Evolutionary conservation across 768 basidiomycete species (phyloP).

Genomic region (Fistulinella prunicolor): DNA sequence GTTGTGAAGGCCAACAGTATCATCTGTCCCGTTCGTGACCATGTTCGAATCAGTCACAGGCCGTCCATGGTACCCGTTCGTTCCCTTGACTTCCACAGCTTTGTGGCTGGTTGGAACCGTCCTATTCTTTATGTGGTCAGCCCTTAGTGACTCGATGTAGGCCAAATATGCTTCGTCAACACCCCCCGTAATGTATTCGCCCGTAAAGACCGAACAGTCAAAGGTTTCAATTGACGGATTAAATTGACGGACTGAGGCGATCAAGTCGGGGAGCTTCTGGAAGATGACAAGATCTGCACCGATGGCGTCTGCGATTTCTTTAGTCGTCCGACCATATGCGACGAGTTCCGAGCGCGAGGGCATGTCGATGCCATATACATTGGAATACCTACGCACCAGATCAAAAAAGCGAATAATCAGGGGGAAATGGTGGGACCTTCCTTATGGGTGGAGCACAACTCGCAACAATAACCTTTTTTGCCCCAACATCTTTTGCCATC

Average conservation of each 20-base stretch:
- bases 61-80: constrained; percentile 21
- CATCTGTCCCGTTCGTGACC: constrained; percentile 62
- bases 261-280: constrained; percentile 87
- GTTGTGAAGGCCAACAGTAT: constrained; percentile 80
- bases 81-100: constrained; percentile 35
- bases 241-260: constrained; percentile 80
- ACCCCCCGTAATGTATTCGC: constrained; percentile 93
- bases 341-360: constrained; percentile 93
- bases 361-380: constrained; percentile 99
- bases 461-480: constrained; percentile 92
- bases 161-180: constrained; percentile 81
- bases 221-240: constrained; percentile 75
- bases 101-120: constrained; percentile 29
- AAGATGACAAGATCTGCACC: constrained; percentile 96
- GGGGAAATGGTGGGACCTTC: constrained; percentile 33
- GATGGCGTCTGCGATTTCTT: constrained; percentile 74
- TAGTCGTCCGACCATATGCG: constrained; percentile 69
- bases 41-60: constrained; percentile 35
- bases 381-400: constrained; percentile 57
- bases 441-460: constrained; percentile 97
- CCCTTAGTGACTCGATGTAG: constrained; percentile 70
- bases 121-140: constrained; percentile 76
- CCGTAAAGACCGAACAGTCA: constrained; percentile 98
- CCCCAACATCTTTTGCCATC: constrained; percentile 99
- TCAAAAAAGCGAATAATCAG: constrained; percentile 1